Conservation (phyloP, 371 early-diverging fungal genomes). For the Actinomucor elegans region DNA sequence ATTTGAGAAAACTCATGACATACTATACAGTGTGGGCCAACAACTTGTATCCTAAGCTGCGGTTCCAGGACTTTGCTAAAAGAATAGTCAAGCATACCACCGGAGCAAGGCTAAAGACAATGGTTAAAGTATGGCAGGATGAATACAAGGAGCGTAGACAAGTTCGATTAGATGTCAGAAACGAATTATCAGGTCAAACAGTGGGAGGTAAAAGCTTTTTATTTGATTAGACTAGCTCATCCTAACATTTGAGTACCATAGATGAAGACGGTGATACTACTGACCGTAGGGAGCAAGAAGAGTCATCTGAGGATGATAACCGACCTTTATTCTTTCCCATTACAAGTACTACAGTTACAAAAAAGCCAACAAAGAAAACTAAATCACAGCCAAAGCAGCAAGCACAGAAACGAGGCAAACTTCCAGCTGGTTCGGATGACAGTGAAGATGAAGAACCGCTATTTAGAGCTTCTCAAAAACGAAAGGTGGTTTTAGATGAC, state of each 20-base stretch:
- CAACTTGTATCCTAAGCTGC: slow-evolving; percentile 48
- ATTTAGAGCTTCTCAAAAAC: not conserved
- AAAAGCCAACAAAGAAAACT: not conserved
- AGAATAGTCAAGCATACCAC: slow-evolving; percentile 40
- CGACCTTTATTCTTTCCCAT: slow-evolving; percentile 12
- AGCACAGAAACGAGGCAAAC: not conserved
- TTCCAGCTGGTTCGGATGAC: not conserved
- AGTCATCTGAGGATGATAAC: slow-evolving; percentile 16
- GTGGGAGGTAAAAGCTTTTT: slow-evolving; percentile 1
- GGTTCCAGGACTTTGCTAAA: slow-evolving; percentile 43
- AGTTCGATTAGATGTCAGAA: slow-evolving; percentile 1
- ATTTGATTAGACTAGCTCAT: not conserved
- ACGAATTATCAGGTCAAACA: slow-evolving; percentile 13
- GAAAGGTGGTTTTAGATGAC: slow-evolving; percentile 1
- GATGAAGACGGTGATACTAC: not conserved
- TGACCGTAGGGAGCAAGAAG: slow-evolving; percentile 1
- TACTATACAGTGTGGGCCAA: slow-evolving; percentile 62
- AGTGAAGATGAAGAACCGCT: not conserved
- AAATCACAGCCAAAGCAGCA: not conserved
- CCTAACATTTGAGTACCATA: too few relatives aligned
- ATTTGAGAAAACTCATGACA: slow-evolving; percentile 48
- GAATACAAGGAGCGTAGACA: slow-evolving; percentile 23
- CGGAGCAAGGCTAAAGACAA: slow-evolving; percentile 21
- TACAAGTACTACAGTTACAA: not conserved
- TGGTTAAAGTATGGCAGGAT: slow-evolving; percentile 25